Conservation (phyloP, 2,329 filamentous ascomycete species). For the Tolypocladium tundrense region DNA sequence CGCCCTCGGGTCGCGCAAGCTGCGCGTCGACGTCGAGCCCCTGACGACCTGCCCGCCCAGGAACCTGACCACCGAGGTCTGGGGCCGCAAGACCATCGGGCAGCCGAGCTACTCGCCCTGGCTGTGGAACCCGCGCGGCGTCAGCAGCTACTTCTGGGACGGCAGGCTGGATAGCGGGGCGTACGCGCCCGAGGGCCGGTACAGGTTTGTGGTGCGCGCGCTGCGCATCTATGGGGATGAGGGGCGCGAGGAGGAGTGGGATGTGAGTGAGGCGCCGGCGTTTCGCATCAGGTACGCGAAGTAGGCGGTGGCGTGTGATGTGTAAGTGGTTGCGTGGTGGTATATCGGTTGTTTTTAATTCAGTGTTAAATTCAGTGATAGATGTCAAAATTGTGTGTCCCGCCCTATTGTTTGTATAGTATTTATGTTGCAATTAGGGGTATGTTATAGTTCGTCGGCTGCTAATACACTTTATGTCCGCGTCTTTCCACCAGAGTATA, state of each 20-base stretch:
- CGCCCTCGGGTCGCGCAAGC: slow-evolving; percentile 32
- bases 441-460: too few species aligned
- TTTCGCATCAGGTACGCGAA: slow-evolving; percentile 30
- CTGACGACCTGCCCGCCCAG: slow-evolving; percentile 10
- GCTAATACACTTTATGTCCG: too few species aligned
- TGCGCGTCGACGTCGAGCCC: slow-evolving; percentile 35
- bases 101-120: slow-evolving; percentile 5
- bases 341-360: too few species aligned
- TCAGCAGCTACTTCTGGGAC: slow-evolving; percentile 25
- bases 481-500: too few species aligned
- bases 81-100: too few species aligned
- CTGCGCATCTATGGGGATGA: slow-evolving; percentile 41
- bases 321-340: too few species aligned
- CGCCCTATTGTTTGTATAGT: too few species aligned
- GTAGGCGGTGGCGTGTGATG: too few species aligned
- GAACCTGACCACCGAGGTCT: too few species aligned
- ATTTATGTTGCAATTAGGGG: too few species aligned
- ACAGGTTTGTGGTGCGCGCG: slow-evolving; percentile 38
- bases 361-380: too few species aligned
- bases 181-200: slow-evolving; percentile 37
- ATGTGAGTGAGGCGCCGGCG: slow-evolving; percentile 26
- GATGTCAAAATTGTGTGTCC: too few species aligned
- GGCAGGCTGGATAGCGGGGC: slow-evolving; percentile 35
- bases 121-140: slow-evolving; percentile 16
- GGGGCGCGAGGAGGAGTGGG: slow-evolving; percentile 31